Base-by-base conservation (phyloP, 192 early-diverging fungal species). In the Chytriomyces confervae region DNA sequence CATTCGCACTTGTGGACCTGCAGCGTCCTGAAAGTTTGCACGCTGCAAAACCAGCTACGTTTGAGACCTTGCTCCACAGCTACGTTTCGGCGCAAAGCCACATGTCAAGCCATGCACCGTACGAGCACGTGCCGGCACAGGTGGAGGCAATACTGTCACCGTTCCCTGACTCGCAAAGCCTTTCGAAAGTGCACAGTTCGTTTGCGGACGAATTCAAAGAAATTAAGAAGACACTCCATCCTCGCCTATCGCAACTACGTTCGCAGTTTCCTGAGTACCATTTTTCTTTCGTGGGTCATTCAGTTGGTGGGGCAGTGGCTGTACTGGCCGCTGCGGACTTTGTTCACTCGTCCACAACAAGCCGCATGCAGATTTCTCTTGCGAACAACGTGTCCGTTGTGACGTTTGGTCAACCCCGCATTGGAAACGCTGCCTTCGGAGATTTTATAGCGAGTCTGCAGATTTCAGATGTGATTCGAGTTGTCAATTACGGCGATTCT, bases 401-500 rank as follows among this genome's bases (percentile, higher is more conserved):
- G 69, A 82, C 84, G 5, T 68, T 77, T 45, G 82, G 86, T 29
- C 51, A 78, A 44, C 83, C 83, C 36, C 79, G 83, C 20, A 80
- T 86, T 10, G 83, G 85, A 20, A 84, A 84, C 75, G 10, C 23
- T 44, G 66, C 57, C 5, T 86, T 80, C 44, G 65, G 60, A 20
- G n/a, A 73, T n/a, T 83, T 62, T 64, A 64, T 80, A 2, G 3
- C 24, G 7, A 23, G n/a, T 8, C 20, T 53, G 6, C 8, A 24
- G 36, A 16, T 67, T 20, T 50, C 45, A 9, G 7, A 36, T 23
- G 36, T 69, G 6, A 70, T 45, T 7, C 67, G 76, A 13, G 43
- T 77, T 36, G 77, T 77, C 7, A 50, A 73, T 73, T 45, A 77
- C 61, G 24, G 13, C 72, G 79, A 83, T 68, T 74, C 78, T 29